These are phyloP conservation scores for Bacterosira constricta DNA, from an alignment of 108 stramenopile species.

Conservation along the genomic window DNA sequence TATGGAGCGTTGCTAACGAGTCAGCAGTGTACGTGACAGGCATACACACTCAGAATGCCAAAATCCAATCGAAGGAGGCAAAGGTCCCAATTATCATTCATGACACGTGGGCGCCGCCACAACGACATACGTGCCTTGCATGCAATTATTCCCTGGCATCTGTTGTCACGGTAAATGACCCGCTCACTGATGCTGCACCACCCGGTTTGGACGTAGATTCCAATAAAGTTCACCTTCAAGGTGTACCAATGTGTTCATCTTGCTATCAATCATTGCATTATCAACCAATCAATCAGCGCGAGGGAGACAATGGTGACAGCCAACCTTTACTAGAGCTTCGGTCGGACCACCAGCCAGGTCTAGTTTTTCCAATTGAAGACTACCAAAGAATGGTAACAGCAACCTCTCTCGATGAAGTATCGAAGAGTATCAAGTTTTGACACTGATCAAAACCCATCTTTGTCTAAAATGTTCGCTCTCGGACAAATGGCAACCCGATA, in stretches of 20 bases:
- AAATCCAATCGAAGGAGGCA: neutral
- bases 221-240: neutral
- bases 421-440: neutral
- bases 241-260: conserved; percentile 18
- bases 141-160: conserved; percentile 33
- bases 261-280: conserved; percentile 15
- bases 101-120: conserved; percentile 27
- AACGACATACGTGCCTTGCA: conserved; percentile 14
- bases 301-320: neutral
- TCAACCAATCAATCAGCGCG: neutral
- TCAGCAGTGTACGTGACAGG: conserved; percentile 43
- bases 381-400: conserved; percentile 7
- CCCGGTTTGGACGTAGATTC: conserved; percentile 5
- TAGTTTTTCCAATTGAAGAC: neutral
- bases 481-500: too few species aligned
- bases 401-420: neutral
- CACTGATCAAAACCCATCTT: neutral
- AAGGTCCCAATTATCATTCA: conserved; percentile 26
- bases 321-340: neutral
- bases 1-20: conserved; percentile 14
- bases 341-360: neutral
- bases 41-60: conserved; percentile 18
- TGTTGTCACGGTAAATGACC: conserved; percentile 28
- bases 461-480: too few species aligned
- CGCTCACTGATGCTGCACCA: conserved; percentile 16